phyloP scores from a whole-genome alignment of 2,329 filamentous ascomycete species.

The Plenodomus lindquistii region DNA sequence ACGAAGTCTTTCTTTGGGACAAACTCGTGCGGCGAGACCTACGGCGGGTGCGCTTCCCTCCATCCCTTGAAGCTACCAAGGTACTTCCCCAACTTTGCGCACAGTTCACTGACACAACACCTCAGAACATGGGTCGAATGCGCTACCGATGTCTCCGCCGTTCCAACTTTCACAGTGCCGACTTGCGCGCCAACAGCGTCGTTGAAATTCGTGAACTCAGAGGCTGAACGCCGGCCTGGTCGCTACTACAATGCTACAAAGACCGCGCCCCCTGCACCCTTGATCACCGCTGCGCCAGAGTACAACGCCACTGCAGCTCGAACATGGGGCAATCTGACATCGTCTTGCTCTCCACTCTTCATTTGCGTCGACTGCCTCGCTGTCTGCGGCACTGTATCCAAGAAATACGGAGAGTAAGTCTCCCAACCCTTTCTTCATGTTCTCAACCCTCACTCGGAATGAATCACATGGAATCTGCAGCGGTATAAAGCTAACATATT shows the following conservation, averaged over 20 bases:
- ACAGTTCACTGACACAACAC: not conserved
- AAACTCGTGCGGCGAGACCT: slow-evolving; percentile 23
- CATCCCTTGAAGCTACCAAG: not conserved
- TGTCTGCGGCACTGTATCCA: slow-evolving; percentile 2
- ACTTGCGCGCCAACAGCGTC: not conserved
- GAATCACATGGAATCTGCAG: not conserved
- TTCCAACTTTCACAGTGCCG: slow-evolving; percentile 11
- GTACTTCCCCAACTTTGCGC: not conserved
- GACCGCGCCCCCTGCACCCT: not conserved
- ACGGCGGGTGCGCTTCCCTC: slow-evolving; percentile 20
- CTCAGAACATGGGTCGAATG: slow-evolving; percentile 5
- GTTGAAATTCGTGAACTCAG: not conserved
- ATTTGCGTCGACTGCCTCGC: slow-evolving; percentile 12
- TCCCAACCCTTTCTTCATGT: not conserved
- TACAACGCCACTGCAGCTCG: not conserved
- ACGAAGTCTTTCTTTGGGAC: slow-evolving; percentile 20
- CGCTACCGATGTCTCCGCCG: not conserved
- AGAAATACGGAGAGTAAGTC: not conserved
- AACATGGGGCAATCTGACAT: not conserved
- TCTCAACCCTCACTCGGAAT: too few species aligned
- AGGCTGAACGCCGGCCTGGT: not conserved
- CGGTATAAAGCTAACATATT: not conserved
- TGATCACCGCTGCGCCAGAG: slow-evolving; percentile 1
- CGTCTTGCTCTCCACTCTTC: slow-evolving; percentile 6
- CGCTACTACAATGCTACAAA: not conserved